These are phyloP conservation scores for Ammopiptanthus mongolicus DNA, from an alignment of 306 rosid species.

Conservation along the genomic window DNA sequence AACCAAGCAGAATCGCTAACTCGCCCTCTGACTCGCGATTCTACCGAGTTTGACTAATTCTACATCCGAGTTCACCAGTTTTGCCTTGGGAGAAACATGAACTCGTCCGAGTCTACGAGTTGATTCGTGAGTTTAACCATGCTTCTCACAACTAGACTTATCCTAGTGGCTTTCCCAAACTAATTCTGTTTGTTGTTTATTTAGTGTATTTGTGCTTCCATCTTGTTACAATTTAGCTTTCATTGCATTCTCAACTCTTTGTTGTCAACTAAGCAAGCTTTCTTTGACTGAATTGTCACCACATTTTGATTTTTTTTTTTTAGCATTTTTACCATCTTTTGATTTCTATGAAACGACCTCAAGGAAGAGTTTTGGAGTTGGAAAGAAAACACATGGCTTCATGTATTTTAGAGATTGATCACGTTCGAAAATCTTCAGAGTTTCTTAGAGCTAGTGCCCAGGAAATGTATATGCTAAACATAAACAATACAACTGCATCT, in stretches of 20 bases:
- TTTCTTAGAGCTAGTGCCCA: slow-evolving; percentile 57
- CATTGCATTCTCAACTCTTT: slow-evolving; percentile 1
- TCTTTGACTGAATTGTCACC: slow-evolving; percentile 14
- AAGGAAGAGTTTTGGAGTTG: slow-evolving; percentile 94
- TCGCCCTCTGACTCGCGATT: too few relatives aligned
- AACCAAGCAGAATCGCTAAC: too few relatives aligned
- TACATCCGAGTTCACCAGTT: too few relatives aligned
- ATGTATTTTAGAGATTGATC: slow-evolving; percentile 69
- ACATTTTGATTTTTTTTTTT: slow-evolving; percentile 32
- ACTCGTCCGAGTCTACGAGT: too few relatives aligned
- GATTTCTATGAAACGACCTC: slow-evolving; percentile 82
- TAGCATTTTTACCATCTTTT: slow-evolving; percentile 95
- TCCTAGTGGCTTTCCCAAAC: neutral
- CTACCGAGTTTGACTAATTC: too few relatives aligned
- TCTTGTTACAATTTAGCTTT: neutral
- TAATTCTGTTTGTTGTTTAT: slow-evolving; percentile 4
- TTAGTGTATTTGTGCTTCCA: neutral
- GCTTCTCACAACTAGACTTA: neutral
- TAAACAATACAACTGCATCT: slow-evolving; percentile 67
- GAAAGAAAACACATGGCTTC: slow-evolving; percentile 88
- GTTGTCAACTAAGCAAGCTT: slow-evolving; percentile 11
- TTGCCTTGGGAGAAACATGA: too few relatives aligned
- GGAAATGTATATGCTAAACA: slow-evolving; percentile 36
- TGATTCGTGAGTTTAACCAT: too few relatives aligned
- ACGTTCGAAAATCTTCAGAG: slow-evolving; percentile 52